These are phyloP conservation scores for Fraxinus sp. DNA, from an alignment of 305 asterid species.

Conservation along the genomic window DNA sequence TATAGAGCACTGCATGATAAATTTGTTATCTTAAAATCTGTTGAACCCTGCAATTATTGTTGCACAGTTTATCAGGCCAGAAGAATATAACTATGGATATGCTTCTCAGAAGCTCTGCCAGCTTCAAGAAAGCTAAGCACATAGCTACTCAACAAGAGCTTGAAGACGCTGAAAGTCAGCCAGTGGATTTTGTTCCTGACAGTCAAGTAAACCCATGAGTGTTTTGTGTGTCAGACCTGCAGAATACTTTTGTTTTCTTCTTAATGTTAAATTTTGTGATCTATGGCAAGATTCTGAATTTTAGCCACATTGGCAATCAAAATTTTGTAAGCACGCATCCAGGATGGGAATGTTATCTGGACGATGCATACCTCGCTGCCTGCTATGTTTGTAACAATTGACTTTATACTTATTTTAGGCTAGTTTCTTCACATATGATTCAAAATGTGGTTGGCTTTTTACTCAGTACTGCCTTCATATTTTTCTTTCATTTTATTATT, in stretches of 20 bases:
- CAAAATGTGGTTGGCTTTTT: not conserved
- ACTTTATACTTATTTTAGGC: not conserved
- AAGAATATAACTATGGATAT: constrained; percentile 39
- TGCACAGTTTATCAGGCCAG: constrained; percentile 39
- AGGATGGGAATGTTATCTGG: not conserved
- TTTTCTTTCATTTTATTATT: not conserved
- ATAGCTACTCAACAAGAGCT: constrained; percentile 47
- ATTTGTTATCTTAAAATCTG: not conserved
- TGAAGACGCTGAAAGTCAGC: constrained; percentile 36
- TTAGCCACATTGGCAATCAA: not conserved
- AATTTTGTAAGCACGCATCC: not conserved
- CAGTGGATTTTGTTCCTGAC: constrained; percentile 51
- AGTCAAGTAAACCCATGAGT: constrained; percentile 32
- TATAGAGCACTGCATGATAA: not conserved
- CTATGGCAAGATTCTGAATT: not conserved
- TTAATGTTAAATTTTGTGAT: not conserved
- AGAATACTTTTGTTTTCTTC: not conserved
- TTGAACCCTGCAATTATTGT: constrained; percentile 5
- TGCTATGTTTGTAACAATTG: not conserved
- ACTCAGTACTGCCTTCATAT: not conserved
- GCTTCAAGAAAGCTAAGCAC: constrained; percentile 72
- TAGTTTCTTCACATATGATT: not conserved
- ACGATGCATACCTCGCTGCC: not conserved
- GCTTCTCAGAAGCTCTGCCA: constrained; percentile 67
- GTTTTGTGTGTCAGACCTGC: not conserved